Evolutionary conservation across 768 basidiomycete species (phyloP), one percentile per base, ranked within the genome.

Genomic region (Tylopilus vinaceipallidus): DNA sequence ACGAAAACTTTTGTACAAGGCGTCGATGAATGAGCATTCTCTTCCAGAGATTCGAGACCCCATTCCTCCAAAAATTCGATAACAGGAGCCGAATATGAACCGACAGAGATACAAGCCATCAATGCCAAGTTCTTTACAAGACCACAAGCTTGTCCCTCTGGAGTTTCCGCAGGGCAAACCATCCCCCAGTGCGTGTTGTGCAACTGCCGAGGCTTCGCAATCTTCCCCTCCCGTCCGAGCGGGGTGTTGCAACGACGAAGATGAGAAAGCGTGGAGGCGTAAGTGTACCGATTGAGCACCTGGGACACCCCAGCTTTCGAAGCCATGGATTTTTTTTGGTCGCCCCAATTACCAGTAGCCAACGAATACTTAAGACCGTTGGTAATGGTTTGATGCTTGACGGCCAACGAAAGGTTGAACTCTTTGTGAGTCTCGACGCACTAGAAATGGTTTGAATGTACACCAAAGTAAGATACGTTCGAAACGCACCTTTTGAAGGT

Each of bases 151-250:
- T 98, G 97, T 39, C 97, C 97, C 83, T 99, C 97, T 2, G 97
- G 97, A 4, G 97, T 99, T 70, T 99, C 97, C 33, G 97, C 97
- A 36, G 97, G 97, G 65, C 97, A 99, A 17, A 99, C 97, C 97
- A 99, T 98, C 32, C 97, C 97, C 97, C 97, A 99, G 62, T 99
- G 97, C 1, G 97, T 98, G 63, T 99, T 99, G 70, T 99, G 97
- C 47, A 99, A 75, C 61, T 99, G 97, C 60, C 97, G 97, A 49
- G 97, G 97, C 67, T 98, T 98, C 39, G 97, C 97, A 52, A 98
- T 98, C 73, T 99, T 99, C 49, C 95, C 95, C 68, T 98, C 97
- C 51, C 97, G 88, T 47, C 97, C 97, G 42, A 99, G 82, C 2
- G 97, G 97, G 0, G 97, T 98, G 67, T 99, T 99, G 65, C 92